These are phyloP conservation scores for Hericium coralloides DNA, from an alignment of 768 basidiomycete genomes.

Conservation along the genomic window DNA sequence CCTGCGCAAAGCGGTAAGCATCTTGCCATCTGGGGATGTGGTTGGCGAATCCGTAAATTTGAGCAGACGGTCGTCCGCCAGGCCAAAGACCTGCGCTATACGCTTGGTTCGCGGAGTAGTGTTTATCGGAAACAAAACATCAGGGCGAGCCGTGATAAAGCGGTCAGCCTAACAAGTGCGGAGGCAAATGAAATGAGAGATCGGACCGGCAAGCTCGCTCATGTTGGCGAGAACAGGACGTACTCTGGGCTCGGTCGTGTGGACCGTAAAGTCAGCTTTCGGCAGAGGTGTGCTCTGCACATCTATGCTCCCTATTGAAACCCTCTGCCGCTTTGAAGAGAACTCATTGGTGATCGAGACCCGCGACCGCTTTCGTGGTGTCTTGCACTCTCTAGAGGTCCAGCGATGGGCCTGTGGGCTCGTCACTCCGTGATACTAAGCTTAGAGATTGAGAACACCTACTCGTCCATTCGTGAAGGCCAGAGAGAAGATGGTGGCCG, in stretches of 20 bases:
- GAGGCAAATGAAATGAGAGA: background rate
- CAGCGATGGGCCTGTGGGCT: background rate
- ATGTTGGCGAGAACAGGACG: background rate
- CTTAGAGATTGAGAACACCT: background rate
- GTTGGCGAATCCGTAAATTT: slow-evolving; percentile 36
- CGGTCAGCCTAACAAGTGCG: slow-evolving; percentile 37
- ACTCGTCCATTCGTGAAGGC: background rate
- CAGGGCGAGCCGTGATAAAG: slow-evolving; percentile 48
- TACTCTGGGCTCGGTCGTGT: background rate
- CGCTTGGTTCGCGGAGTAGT: slow-evolving; percentile 60
- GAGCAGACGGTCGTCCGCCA: slow-evolving; percentile 46
- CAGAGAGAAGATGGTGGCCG: background rate
- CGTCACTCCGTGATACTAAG: background rate
- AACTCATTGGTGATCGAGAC: background rate
- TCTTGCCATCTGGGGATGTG: slow-evolving; percentile 27
- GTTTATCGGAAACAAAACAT: slow-evolving; percentile 43
- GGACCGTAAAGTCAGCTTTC: background rate
- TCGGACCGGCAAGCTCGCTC: background rate
- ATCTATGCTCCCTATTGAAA: background rate
- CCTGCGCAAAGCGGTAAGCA: slow-evolving; percentile 39
- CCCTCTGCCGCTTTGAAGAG: background rate
- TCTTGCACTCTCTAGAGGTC: background rate
- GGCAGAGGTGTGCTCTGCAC: background rate
- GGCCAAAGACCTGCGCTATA: slow-evolving; percentile 53
- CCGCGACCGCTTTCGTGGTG: background rate